phyloP scores from a whole-genome alignment of 2,329 filamentous ascomycete species.

The Pseudogymnoascus sp. region DNA sequence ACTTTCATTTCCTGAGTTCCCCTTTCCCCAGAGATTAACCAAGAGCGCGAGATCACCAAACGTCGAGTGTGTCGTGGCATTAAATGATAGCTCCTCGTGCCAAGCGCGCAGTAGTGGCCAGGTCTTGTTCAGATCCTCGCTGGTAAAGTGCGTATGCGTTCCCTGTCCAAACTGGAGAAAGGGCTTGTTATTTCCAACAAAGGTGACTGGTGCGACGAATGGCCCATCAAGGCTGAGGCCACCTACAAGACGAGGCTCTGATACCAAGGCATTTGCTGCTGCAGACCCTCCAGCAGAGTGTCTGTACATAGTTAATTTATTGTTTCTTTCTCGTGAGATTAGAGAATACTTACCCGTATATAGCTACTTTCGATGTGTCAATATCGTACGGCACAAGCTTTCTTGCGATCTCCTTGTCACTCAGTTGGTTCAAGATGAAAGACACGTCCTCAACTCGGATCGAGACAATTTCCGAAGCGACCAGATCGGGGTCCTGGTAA shows the following conservation, averaged over 20 bases:
- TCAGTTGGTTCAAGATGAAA: slow-evolving; percentile 26
- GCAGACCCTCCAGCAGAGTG: slow-evolving; percentile 26
- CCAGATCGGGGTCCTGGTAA: slow-evolving; percentile 16
- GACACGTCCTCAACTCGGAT: slow-evolving; percentile 23
- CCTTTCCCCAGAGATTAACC: slow-evolving; percentile 21
- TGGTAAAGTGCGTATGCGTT: background rate
- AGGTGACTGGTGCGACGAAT: slow-evolving; percentile 19
- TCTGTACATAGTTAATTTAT: slow-evolving; percentile 12
- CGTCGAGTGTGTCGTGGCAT: slow-evolving; percentile 26
- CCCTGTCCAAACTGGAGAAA: background rate
- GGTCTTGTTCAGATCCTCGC: slow-evolving; percentile 22
- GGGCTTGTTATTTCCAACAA: background rate
- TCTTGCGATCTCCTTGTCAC: slow-evolving; percentile 6
- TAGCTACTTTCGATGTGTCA: background rate
- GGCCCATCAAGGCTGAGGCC: slow-evolving; percentile 34
- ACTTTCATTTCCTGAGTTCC: slow-evolving; percentile 16
- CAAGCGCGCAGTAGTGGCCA: slow-evolving; percentile 24
- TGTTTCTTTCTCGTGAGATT: background rate
- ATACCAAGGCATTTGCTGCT: slow-evolving; percentile 26
- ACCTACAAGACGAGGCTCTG: slow-evolving; percentile 26
- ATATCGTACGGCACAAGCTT: background rate
- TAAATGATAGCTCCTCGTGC: slow-evolving; percentile 28
- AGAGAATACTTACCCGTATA: background rate
- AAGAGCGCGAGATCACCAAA: slow-evolving; percentile 28
- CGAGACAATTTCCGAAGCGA: slow-evolving; percentile 16